These are phyloP conservation scores for Pittosporum tobira DNA, from an alignment of 129 eudicot genomes.

Conservation along the genomic window DNA sequence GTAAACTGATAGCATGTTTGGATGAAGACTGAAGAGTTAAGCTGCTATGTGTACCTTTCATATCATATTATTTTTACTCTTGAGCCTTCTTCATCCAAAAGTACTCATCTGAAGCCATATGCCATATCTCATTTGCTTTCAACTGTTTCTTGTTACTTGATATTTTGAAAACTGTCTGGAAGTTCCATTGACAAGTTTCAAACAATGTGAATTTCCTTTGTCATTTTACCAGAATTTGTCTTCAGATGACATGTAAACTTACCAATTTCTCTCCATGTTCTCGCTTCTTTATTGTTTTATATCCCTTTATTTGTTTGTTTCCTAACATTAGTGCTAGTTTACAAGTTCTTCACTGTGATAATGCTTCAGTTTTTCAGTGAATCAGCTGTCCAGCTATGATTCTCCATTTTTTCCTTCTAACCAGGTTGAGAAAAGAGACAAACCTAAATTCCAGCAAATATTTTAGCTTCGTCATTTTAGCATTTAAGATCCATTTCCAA, in stretches of 20 bases:
- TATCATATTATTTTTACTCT: not conserved
- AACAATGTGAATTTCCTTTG: not conserved
- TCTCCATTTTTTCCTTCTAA: too few relatives aligned
- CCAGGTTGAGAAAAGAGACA: not conserved
- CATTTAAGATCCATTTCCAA: not conserved
- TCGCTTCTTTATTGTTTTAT: not conserved
- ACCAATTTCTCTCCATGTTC: not conserved
- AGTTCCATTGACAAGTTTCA: not conserved
- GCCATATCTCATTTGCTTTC: not conserved
- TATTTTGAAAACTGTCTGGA: not conserved
- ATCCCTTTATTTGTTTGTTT: not conserved
- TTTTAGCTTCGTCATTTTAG: not conserved
- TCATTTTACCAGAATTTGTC: not conserved
- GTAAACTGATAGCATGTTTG: not conserved
- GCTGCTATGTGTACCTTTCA: too few relatives aligned
- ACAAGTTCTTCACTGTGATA: not conserved
- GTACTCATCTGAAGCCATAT: not conserved
- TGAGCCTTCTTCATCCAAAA: not conserved
- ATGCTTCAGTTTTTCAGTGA: too few relatives aligned
- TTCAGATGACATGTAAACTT: not conserved
- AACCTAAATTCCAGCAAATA: too few relatives aligned
- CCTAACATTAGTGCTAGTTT: not conserved
- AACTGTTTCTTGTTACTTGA: not conserved
- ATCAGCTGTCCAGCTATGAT: too few relatives aligned
- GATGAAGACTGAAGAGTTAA: too few relatives aligned